Base-by-base conservation (phyloP, 768 basidiomycete genomes). In the Boletus barrowsii region DNA sequence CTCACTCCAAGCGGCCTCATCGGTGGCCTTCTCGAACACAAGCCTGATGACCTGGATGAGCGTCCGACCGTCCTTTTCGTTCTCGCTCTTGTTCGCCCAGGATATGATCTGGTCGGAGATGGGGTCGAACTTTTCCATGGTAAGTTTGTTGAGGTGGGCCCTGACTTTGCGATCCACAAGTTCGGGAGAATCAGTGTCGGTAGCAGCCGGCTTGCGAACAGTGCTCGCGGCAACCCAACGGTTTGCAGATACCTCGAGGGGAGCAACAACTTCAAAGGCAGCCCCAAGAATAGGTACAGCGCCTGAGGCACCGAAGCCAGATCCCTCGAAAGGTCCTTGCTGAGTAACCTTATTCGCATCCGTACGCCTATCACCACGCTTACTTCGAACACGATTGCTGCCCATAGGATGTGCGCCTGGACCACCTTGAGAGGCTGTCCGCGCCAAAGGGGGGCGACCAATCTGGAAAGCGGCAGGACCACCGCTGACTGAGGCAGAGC, bases 11-110 rank as follows among this genome's bases (percentile, higher is more conserved):
- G 86, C 83, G 41, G 92, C 92, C 70, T 97, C 95, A 70, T 97
- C 94, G 8, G 92, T 97, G 10, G 94, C 95, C 79, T 95, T 97
- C 72, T 97, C 96, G 71, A 97, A 98, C 32, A 98, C 90, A 49
- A 97, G 86, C 54, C 88, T 84, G 72, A 97, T 98, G 68, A 98
- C 96, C 63, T 94, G 91, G 62, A 96, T 96, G 56, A 98, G 83
- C 4, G 94, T 96, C 60, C 88, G 84, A 3, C 94, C 93, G 66
- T 98, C 93, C 68, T 84, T 90, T 79, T 98, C 93, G 64, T 87
- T 82, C 76, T 88, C 86, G 5, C 88, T 91, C 75, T 83, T 91
- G 81, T 98, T 96, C 30, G 94, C 95, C 92, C 93, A 98, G 10
- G 80, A 72, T 59, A 98, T 88, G 69, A 98, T 96, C 71, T 98